Evolutionary conservation across 2,329 filamentous ascomycete genomes (phyloP), one percentile per base, ranked within the genome.

Genomic region (Gyromitra esculenta): DNA sequence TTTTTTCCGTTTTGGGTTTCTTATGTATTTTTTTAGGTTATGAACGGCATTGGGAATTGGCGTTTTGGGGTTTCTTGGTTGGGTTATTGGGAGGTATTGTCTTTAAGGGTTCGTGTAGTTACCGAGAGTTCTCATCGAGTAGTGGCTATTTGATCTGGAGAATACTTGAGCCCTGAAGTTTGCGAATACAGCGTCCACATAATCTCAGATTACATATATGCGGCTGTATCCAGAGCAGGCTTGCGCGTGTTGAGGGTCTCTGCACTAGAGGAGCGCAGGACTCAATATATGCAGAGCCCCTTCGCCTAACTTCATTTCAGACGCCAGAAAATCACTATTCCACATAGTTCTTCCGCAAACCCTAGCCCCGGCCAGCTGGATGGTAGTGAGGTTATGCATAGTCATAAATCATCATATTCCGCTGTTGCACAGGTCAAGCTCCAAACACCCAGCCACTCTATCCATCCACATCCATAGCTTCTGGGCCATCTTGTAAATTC

Each of bases 401-500:
- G 39, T 15, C 43, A 13, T 54, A n/a, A 39, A 56, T 31, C 21
- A 56, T 3, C 52, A 18, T 62, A 57, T 45, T 18, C 13, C 18
- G 31, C 13, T 7, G n/a, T 21, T 35, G 15, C 57, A 25, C 37
- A 4, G 2, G 37, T 13, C 43, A 50, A 43, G 5, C 35, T 13
- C n/a, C 63, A 18, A 15, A 21, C 8, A 21, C 35, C 50, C 13
- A 37, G 7, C 3, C 31, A 37, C 50, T 35, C 21, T 52, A 76
- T 35, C 63, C 66, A 15, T 77, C 73, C 45, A 72, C 52, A 48
- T 57, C 64, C 65, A 69, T 75, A 31, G 72, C 72, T 50, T 75
- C 72, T 4, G 63, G 54, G 1, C 52, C 74, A 45, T 66, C 59
- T 15, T 88, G 85, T 15, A 85, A 84, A 69, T 85, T 85, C 78